Percentiles rank a stretch among this genome's conserved stretches.
These are phyloP conservation scores for Corymbia calophylla DNA, from an alignment of 441 rosid genomes.

Conservation along the genomic window DNA sequence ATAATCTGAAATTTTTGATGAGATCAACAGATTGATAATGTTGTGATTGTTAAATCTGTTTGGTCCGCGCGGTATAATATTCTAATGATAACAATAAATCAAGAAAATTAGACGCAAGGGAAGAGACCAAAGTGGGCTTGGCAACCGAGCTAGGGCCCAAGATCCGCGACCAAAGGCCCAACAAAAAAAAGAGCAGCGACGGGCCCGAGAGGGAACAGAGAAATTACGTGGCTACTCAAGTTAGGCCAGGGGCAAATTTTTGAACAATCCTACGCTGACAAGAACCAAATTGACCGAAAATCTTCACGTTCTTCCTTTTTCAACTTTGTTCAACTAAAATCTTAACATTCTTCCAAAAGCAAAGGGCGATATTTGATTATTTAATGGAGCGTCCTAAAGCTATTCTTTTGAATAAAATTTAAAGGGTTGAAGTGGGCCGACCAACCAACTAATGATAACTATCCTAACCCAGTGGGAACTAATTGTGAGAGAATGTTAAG, in stretches of 20 bases:
- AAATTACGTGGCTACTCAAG: neutral
- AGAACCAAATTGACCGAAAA: neutral
- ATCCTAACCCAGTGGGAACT: neutral
- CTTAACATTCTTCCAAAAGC: neutral
- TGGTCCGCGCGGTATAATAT: neutral
- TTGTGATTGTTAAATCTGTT: neutral
- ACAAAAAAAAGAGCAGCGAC: no score
- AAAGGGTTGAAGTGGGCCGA: neutral
- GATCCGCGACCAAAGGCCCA: neutral
- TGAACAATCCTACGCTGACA: neutral
- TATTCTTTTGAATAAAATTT: neutral
- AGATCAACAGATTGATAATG: neutral
- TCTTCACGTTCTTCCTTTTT: neutral
- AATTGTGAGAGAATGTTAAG: neutral
- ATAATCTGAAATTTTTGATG: neutral
- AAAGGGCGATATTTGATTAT: neutral
- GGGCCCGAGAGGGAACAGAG: neutral
- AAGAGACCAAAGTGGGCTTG: neutral
- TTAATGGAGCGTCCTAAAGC: neutral
- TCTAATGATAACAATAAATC: neutral
- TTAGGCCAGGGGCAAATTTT: neutral
- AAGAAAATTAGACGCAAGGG: neutral
- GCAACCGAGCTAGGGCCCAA: neutral
- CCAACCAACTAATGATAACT: neutral
- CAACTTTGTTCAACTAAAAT: neutral